These are phyloP conservation scores for Aureobasidium zeae DNA, from an alignment of 2,329 filamentous ascomycete genomes.

Conservation along the genomic window DNA sequence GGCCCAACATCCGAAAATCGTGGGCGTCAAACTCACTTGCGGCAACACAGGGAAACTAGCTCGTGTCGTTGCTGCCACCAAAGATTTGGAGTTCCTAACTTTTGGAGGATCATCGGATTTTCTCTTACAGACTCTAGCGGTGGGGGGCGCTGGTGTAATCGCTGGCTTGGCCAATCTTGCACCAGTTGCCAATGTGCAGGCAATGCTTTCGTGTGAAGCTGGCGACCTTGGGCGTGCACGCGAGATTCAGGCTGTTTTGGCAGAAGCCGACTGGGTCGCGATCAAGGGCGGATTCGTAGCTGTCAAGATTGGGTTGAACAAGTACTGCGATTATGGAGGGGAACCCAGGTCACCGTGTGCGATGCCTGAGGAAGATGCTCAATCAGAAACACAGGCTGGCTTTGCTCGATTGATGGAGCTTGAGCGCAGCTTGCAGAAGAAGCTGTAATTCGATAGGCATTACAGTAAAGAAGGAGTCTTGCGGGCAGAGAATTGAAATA, in stretches of 20 bases:
- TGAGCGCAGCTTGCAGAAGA: conserved; percentile 26
- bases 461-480: too few species aligned
- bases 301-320: conserved; percentile 56
- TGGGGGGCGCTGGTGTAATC: conserved; percentile 62
- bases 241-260: conserved; percentile 55
- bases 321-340: conserved; percentile 57
- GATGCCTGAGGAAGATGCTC: conserved; percentile 34
- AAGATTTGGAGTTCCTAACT: conserved; percentile 50
- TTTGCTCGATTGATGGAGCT: conserved; percentile 38
- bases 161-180: conserved; percentile 63
- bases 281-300: conserved; percentile 61
- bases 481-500: too few species aligned
- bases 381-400: conserved; percentile 24
- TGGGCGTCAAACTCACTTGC: conserved; percentile 60
- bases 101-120: conserved; percentile 68
- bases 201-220: conserved; percentile 43
- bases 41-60: conserved; percentile 61
- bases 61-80: conserved; percentile 43
- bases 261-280: conserved; percentile 58
- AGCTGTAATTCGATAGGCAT: too few species aligned
- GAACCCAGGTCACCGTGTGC: conserved; percentile 50
- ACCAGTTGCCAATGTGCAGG: conserved; percentile 53
- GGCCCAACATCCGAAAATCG: conserved; percentile 54
- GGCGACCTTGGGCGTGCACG: conserved; percentile 53
- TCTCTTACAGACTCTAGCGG: conserved; percentile 59